These are phyloP conservation scores for Cyclaneusma minus DNA, from an alignment of 2,329 filamentous ascomycete genomes.

Conservation along the genomic window DNA sequence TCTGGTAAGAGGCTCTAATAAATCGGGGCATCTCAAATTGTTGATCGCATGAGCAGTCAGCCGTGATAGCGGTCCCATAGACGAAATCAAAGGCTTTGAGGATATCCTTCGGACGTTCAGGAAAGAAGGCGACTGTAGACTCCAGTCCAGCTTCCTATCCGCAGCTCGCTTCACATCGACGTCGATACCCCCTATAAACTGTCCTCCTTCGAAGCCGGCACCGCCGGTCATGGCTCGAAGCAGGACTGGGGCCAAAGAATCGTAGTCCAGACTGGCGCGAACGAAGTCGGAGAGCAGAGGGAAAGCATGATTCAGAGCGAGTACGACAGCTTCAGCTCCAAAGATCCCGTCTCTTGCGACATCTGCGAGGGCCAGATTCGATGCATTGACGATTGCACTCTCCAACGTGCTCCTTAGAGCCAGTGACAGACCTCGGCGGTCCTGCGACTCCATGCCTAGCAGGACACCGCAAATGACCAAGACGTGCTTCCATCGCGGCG, in stretches of 20 bases:
- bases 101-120: constrained; percentile 37
- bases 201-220: constrained; percentile 47
- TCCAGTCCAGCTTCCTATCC: constrained; percentile 40
- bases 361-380: constrained; percentile 43
- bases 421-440: constrained; percentile 36
- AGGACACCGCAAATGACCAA: constrained; percentile 47
- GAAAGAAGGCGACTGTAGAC: constrained; percentile 38
- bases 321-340: constrained; percentile 33
- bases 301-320: constrained; percentile 50
- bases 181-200: constrained; percentile 48
- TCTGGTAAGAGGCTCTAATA: constrained; percentile 37
- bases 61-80: constrained; percentile 45
- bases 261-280: constrained; percentile 37
- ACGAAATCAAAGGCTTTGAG: constrained; percentile 39
- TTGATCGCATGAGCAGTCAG: constrained; percentile 47
- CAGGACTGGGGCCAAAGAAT: constrained; percentile 40
- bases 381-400: constrained; percentile 41
- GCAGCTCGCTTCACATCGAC: constrained; percentile 37
- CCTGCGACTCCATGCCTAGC: constrained; percentile 39
- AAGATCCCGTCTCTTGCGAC: constrained; percentile 28
- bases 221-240: constrained; percentile 39
- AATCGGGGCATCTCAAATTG: constrained; percentile 29
- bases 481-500: constrained; percentile 53
- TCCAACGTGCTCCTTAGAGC: constrained; percentile 40
- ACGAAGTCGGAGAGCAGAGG: constrained; percentile 38